Evolutionary conservation across 2,329 filamentous ascomycete genomes (phyloP).

Genomic region (Amylocarpus encephaloides): DNA sequence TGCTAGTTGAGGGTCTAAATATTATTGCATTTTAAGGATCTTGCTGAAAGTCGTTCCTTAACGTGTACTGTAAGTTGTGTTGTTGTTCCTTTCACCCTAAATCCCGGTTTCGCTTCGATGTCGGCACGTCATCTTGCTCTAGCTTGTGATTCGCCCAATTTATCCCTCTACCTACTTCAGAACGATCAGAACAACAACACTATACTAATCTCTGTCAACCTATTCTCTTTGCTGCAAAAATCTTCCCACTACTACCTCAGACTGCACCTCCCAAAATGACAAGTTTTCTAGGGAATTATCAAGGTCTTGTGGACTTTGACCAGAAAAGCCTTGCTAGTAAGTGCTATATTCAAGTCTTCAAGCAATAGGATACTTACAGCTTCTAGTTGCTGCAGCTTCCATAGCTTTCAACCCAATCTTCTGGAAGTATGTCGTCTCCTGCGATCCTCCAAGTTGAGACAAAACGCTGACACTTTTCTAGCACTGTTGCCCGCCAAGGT

Average conservation of each 20-base stretch:
- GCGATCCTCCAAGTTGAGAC: neutral
- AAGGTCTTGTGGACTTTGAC: constrained; percentile 50
- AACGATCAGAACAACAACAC: neutral
- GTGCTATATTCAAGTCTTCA: constrained; percentile 24
- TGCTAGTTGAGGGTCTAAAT: neutral
- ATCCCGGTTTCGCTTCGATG: constrained; percentile 13
- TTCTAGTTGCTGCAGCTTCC: constrained; percentile 66
- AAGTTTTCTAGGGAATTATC: constrained; percentile 21
- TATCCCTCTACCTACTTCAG: constrained; percentile 1
- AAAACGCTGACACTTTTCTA: constrained; percentile 33
- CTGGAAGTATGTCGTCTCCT: constrained; percentile 73
- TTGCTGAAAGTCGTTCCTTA: neutral
- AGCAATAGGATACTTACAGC: constrained; percentile 18
- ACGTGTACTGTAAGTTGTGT: too few relatives aligned
- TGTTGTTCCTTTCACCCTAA: neutral
- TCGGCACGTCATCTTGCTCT: constrained; percentile 7
- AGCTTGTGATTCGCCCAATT: constrained; percentile 17
- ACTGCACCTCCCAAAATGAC: constrained; percentile 17
- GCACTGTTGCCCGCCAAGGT: constrained; percentile 80
- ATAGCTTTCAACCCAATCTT: constrained; percentile 98
- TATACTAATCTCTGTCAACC: too few relatives aligned
- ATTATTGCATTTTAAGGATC: neutral
- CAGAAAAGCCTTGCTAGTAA: constrained; percentile 62
- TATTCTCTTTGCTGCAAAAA: neutral
- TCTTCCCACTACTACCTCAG: neutral